phyloP scores from a whole-genome alignment of 2,329 filamentous ascomycete species.

The Neofusicoccum sp. region DNA sequence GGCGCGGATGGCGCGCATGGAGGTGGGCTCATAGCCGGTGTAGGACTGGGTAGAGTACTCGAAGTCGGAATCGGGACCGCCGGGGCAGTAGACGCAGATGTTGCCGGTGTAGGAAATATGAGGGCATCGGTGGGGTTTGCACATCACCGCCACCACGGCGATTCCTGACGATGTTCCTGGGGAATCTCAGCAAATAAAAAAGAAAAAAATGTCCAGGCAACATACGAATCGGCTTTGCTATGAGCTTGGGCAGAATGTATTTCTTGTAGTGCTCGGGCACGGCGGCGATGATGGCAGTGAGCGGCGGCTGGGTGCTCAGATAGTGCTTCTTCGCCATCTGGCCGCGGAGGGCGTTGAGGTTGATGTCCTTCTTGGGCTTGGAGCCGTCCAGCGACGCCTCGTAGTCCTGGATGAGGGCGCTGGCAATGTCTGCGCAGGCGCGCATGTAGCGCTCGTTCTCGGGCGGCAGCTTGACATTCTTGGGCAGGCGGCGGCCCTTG shows the following conservation, averaged over 20 bases:
- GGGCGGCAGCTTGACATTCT: conserved; percentile 74
- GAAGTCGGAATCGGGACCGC: conserved; percentile 96
- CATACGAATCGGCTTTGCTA: conserved; percentile 91
- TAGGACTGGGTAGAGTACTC: conserved; percentile 99
- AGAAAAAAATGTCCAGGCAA: conserved; percentile 19
- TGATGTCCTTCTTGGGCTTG: conserved; percentile 78
- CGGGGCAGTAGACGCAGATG: conserved; percentile 98
- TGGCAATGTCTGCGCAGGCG: conserved; percentile 94
- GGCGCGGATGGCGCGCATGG: conserved; percentile 95
- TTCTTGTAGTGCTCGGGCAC: conserved; percentile 99
- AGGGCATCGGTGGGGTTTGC: conserved; percentile 95
- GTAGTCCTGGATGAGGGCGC: conserved; percentile 89
- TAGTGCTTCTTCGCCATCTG: conserved; percentile 92
- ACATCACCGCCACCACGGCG: conserved; percentile 98
- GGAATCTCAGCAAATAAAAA: conserved; percentile 17
- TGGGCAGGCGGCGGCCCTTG: conserved; percentile 56
- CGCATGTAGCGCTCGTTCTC: conserved; percentile 94
- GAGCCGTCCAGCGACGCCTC: conserved; percentile 74
- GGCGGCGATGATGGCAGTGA: conserved; percentile 95
- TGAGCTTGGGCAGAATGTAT: conserved; percentile 92
- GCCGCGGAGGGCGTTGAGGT: conserved; percentile 82
- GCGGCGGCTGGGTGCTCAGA: conserved; percentile 79
- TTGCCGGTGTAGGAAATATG: conserved; percentile 99
- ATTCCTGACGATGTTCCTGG: conserved; percentile 93
- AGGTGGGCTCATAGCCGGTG: conserved; percentile 96